Percentiles rank a stretch among this genome's conserved stretches.
Conservation (phyloP, 2,329 filamentous ascomycete genomes). For the Eutypella sp. region DNA sequence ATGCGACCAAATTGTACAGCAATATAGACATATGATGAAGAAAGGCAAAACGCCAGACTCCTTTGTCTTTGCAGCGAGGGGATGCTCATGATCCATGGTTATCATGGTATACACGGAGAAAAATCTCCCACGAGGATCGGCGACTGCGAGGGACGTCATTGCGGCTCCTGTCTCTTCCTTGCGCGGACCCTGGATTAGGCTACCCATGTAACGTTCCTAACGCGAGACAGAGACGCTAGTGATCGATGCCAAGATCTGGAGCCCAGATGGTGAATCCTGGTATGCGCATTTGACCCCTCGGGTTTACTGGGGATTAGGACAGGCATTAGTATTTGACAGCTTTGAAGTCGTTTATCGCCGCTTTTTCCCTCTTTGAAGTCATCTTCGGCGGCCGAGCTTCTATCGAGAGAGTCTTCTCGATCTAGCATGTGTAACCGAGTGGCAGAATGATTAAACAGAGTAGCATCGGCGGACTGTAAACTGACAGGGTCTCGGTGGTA, state of each 20-base stretch:
- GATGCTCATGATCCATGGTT: no score
- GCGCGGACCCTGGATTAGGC: background rate
- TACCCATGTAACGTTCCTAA: slow-evolving; percentile 1
- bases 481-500: background rate
- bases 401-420: no score
- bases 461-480: no score
- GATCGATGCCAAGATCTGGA: background rate
- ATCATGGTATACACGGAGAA: no score
- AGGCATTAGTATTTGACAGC: no score
- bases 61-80: no score
- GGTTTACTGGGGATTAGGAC: background rate
- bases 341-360: no score
- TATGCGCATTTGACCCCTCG: background rate
- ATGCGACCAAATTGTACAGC: background rate
- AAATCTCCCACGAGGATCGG: background rate
- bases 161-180: background rate
- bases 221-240: background rate
- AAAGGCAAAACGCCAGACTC: no score
- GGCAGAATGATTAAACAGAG: background rate
- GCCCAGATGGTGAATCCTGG: background rate
- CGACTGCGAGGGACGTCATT: background rate
- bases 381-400: no score
- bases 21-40: no score
- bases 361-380: no score
- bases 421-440: no score